Conservation (phyloP, 2,329 filamentous ascomycete species). For the Colletotrichum phormii region DNA sequence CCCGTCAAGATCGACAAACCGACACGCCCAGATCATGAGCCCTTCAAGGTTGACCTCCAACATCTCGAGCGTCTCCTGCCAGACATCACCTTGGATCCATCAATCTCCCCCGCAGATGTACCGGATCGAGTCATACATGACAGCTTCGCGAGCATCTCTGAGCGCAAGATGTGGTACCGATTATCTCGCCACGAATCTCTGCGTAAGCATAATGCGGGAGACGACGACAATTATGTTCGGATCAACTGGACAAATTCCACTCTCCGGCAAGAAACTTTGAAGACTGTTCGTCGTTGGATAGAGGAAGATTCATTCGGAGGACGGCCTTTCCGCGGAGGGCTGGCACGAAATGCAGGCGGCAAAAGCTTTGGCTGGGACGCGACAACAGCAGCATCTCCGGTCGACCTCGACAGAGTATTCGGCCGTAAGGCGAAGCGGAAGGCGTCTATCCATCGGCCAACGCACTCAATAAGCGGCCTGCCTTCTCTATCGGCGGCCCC, state of each 20-base stretch:
- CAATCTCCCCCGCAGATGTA: slow-evolving; percentile 44
- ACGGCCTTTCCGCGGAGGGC: slow-evolving; percentile 57
- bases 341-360: slow-evolving; percentile 49
- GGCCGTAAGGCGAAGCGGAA: slow-evolving; percentile 46
- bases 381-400: slow-evolving; percentile 53
- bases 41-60: slow-evolving; percentile 46
- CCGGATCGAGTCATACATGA: slow-evolving; percentile 62
- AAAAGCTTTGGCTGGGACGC: slow-evolving; percentile 73
- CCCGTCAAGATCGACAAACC: slow-evolving; percentile 8
- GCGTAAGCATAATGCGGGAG: slow-evolving; percentile 66
- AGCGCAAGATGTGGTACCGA: slow-evolving; percentile 75
- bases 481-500: slow-evolving; percentile 24
- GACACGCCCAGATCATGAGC: slow-evolving; percentile 24
- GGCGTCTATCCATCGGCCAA: slow-evolving; percentile 40
- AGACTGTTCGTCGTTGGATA: slow-evolving; percentile 74
- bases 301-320: slow-evolving; percentile 71
- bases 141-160: slow-evolving; percentile 64
- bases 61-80: slow-evolving; percentile 49
- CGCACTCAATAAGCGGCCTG: slow-evolving; percentile 29
- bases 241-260: slow-evolving; percentile 69
- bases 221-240: slow-evolving; percentile 70
- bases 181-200: slow-evolving; percentile 70
- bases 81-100: slow-evolving; percentile 36
- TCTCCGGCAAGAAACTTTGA: slow-evolving; percentile 64
- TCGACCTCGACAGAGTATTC: slow-evolving; percentile 61